Evolutionary conservation across 768 basidiomycete genomes (phyloP).

Genomic region (Hericium rajendrae): DNA sequence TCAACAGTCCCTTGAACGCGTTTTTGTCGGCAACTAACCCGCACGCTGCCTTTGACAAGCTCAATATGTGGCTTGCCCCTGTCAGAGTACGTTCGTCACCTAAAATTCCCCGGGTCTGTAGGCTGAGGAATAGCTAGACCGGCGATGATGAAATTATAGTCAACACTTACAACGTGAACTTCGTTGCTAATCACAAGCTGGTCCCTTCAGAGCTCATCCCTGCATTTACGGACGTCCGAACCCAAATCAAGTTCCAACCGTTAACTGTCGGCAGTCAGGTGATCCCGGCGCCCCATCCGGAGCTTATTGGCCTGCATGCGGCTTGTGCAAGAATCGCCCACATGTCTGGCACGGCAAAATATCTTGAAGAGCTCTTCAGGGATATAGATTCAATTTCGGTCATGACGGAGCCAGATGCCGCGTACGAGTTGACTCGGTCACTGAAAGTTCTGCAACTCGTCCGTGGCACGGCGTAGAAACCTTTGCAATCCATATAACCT

Average conservation of each 20-base stretch:
- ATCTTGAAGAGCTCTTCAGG: conserved; percentile 2
- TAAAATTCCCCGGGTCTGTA: background rate
- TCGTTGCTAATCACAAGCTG: background rate
- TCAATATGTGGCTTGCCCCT: conserved; percentile 2
- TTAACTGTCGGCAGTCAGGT: background rate
- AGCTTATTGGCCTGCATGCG: conserved; percentile 3
- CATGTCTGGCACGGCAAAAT: conserved; percentile 5
- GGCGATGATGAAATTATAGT: background rate
- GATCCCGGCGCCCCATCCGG: conserved; percentile 1
- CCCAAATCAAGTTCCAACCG: background rate
- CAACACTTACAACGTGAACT: background rate
- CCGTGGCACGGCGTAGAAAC: too few relatives aligned
- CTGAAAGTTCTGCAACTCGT: too few relatives aligned
- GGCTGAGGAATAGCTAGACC: background rate
- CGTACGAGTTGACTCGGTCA: conserved; percentile 1
- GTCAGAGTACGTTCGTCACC: background rate
- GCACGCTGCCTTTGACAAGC: background rate
- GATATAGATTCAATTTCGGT: conserved; percentile 1
- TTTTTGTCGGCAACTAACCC: background rate
- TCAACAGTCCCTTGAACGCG: conserved; percentile 4
- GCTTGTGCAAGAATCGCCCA: conserved; percentile 7
- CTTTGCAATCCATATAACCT: too few relatives aligned
- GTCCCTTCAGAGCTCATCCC: background rate
- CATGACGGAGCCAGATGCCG: conserved; percentile 7
- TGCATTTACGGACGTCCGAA: background rate